A percentile compares a stretch with the other conserved stretches of the same genome.
Conservation (phyloP, 768 basidiomycete species). For the Trametes punicea region DNA sequence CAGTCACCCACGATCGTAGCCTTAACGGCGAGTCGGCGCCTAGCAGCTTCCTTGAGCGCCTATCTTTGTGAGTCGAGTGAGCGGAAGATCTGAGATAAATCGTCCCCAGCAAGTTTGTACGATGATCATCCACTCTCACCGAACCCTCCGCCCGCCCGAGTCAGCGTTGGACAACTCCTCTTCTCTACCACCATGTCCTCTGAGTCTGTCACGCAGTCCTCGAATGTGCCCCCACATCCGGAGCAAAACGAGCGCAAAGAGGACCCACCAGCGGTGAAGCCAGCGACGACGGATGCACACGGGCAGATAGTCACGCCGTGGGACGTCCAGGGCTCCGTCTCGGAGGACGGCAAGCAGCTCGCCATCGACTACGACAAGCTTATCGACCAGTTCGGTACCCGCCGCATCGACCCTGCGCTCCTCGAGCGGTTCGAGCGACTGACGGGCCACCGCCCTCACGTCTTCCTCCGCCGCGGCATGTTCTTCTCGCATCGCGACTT, state of each 20-base stretch:
- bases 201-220: not conserved
- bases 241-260: not conserved
- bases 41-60: not conserved
- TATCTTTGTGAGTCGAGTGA: not conserved
- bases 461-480: conserved; percentile 84
- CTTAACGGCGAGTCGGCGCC: too few relatives aligned
- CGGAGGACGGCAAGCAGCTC: conserved; percentile 83
- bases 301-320: conserved; percentile 94
- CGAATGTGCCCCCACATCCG: conserved; percentile 11
- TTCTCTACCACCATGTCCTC: conserved; percentile 11
- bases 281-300: conserved; percentile 32
- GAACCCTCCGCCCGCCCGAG: conserved; percentile 3
- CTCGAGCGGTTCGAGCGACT: conserved; percentile 87
- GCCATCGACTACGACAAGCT: conserved; percentile 98
- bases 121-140: conserved; percentile 5
- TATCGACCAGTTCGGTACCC: conserved; percentile 90
- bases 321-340: conserved; percentile 92
- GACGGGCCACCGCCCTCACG: conserved; percentile 86
- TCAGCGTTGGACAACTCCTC: conserved; percentile 1
- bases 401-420: conserved; percentile 68
- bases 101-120: not conserved
- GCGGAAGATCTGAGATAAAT: conserved; percentile 15
- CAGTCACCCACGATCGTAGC: too few relatives aligned
- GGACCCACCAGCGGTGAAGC: conserved; percentile 30
- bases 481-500: conserved; percentile 99